These are phyloP conservation scores for Elaeis guineensis DNA, from an alignment of 176 grass and related monocot genomes.

Conservation along the genomic window DNA sequence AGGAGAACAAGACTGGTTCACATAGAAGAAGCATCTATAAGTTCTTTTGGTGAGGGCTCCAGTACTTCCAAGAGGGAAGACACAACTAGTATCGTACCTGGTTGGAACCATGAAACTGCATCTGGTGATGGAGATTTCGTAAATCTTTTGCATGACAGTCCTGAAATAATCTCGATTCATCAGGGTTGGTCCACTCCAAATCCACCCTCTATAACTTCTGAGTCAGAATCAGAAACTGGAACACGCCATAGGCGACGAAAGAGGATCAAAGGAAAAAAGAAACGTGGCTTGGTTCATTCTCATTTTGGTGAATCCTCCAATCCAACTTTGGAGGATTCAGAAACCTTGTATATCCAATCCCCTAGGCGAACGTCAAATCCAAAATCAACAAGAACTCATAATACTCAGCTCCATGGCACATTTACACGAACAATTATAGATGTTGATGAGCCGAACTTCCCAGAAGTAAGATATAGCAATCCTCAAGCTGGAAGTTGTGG, in stretches of 20 bases:
- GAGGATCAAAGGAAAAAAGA: constrained; percentile 24
- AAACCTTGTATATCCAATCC: constrained; percentile 12
- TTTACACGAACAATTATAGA: constrained; percentile 6
- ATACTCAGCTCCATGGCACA: constrained; percentile 14
- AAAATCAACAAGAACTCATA: constrained; percentile 11
- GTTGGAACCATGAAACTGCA: background rate
- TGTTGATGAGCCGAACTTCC: constrained; percentile 34
- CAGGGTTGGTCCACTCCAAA: too few relatives aligned
- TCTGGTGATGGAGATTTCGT: background rate
- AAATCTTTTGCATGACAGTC: background rate
- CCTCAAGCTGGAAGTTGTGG: constrained; percentile 10
- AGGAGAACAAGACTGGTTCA: background rate
- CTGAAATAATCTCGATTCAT: background rate
- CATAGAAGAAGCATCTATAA: background rate
- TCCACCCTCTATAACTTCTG: too few relatives aligned
- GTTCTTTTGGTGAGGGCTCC: background rate
- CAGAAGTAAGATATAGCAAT: constrained; percentile 1
- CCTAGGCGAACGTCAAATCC: background rate
- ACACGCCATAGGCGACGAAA: constrained; percentile 14
- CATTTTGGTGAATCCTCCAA: constrained; percentile 19
- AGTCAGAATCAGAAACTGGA: background rate
- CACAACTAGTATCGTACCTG: background rate
- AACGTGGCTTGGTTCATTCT: background rate
- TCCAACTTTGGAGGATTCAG: constrained; percentile 1
- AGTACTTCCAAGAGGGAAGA: background rate